Base-by-base conservation (phyloP, 2,329 filamentous ascomycete species). In the Periglandula ipomoeae region DNA sequence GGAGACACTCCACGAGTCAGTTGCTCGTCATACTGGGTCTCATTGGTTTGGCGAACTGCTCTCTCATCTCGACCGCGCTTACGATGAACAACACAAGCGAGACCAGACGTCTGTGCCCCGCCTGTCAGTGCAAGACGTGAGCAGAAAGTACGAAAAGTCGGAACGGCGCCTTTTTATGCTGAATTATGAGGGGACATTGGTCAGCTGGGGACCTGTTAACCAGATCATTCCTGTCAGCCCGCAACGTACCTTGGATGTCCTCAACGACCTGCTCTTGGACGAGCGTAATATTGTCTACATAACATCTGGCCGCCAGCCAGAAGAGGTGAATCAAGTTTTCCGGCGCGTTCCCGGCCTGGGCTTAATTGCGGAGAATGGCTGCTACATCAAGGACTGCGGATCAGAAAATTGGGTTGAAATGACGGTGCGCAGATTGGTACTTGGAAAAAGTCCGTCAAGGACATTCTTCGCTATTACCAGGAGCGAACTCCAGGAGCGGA, bases 341-440 rank as follows among this genome's bases (percentile, higher is more conserved):
- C 83, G 84, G 46, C 80, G 85, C 22, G 85, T 96, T 1, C 85
- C 87, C 5, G 85, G 85, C 52, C 71, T 96, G 3, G 93, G 93
- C 3, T 74, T 97, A 4, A 94, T 97, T 55, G 91, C 91, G 0
- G 91, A 97, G 68, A 96, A 95, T 55, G 91, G 91, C 2, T 95
- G 88, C 63, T 97, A 94, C 67, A 71, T 96, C 50, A 87, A 86
- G 57, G 79, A 87, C 54, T 81, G 79, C 41, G 78, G 81, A 19
- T 75, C 72, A 15, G 76, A 79, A 22, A 74, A 78, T 32, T 97
- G 93, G 93, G 79, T 77, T 2, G 82, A 85, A 53, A 84, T 95
- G 67, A 95, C 61, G 73, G 79, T 1, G 74, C 79, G 3, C 78
- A 84, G 57, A 85, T 88, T 51, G 71, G 75, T 23, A 73, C 75